A percentile compares a stretch with the other conserved stretches of the same genome.
phyloP scores from a whole-genome alignment of 1,284 basidiomycete genomes.

The Apiotrichum mycotoxinovorans region DNA sequence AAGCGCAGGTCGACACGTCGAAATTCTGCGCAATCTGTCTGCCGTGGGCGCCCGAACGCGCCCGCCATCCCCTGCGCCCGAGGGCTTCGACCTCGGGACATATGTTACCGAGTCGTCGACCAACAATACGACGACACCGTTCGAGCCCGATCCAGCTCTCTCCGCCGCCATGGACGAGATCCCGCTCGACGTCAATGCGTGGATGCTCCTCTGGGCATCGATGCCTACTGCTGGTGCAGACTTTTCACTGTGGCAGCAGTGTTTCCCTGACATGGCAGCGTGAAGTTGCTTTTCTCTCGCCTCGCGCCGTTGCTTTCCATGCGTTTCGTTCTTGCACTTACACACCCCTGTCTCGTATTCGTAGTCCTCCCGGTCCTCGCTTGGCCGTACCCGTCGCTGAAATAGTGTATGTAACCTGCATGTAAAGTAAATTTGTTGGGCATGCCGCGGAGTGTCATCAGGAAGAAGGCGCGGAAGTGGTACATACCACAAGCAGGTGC shows the following conservation, averaged over 20 bases:
- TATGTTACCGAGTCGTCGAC: neutral
- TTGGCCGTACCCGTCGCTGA: too few species aligned
- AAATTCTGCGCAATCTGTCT: slow-evolving; percentile 18
- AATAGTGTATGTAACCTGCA: too few species aligned
- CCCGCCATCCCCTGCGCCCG: slow-evolving; percentile 7
- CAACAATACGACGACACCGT: neutral
- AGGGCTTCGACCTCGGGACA: neutral
- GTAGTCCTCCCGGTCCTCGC: too few species aligned
- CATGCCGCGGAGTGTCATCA: too few species aligned
- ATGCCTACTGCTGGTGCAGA: slow-evolving; percentile 22
- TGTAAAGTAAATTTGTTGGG: too few species aligned
- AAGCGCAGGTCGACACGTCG: slow-evolving; percentile 18
- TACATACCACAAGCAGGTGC: too few species aligned
- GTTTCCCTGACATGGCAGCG: slow-evolving; percentile 9
- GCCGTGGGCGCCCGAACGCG: slow-evolving; percentile 10
- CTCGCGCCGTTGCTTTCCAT: too few species aligned
- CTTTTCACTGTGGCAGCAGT: slow-evolving; percentile 22
- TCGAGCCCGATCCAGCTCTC: neutral
- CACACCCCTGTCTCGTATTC: too few species aligned
- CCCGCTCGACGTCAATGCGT: slow-evolving; percentile 15
- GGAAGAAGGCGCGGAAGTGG: too few species aligned
- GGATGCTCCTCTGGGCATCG: slow-evolving; percentile 21
- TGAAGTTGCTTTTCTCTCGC: neutral
- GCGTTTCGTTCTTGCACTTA: too few species aligned
- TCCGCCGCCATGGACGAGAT: neutral